Evolutionary conservation across 345 rosid genomes (phyloP), one percentile per base, ranked within the genome.

Genomic region (Citrus unshiu): DNA sequence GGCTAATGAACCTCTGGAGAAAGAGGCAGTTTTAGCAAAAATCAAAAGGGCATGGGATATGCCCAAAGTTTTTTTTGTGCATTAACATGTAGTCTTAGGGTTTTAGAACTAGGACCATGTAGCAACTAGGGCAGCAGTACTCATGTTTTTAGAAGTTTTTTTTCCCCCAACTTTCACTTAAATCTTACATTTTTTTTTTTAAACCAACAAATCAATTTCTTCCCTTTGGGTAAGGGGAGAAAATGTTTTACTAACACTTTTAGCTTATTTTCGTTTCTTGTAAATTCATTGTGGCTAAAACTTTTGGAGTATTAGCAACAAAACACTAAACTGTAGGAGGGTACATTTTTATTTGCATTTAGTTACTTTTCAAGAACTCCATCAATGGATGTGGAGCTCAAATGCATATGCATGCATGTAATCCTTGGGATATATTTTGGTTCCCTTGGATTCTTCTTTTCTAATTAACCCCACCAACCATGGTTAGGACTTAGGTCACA

Each of bases 391-490:
- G 79, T 91, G 96, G 94, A 89, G 92, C 82, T 90, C 87, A 75
- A 75, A 65, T 78, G 88, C 91, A 87, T 88, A 76, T 94, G 93
- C 95, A 91, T 91, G 83, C 67, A 66, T 54, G 58, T 54, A 90
- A 86, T 91, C 91, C 85, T 71, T 27, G 95, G 98, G 97, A 92
- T 77, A 91, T 94, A 92, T 94, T 92, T 94, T 83, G 93, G 85
- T 89, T 91, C 91, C 94, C 90, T 82, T 80, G 86, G 92, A 89
- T 90, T 90, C 88, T 87, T 86, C 89, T 84, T 77, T 82, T 81
- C 88, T 85, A 46, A 75, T 82, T 84, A 65, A 40, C 61, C 67
- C 73, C 22, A 37, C 62, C 87, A 81, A 88, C 98, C 97, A 94
- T 92, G 98, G 98, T 94, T 94, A 92, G 94, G 95, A 89, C 94